Conservation (phyloP, 2,329 filamentous ascomycete genomes). For the Sporothrix variecibatus region DNA sequence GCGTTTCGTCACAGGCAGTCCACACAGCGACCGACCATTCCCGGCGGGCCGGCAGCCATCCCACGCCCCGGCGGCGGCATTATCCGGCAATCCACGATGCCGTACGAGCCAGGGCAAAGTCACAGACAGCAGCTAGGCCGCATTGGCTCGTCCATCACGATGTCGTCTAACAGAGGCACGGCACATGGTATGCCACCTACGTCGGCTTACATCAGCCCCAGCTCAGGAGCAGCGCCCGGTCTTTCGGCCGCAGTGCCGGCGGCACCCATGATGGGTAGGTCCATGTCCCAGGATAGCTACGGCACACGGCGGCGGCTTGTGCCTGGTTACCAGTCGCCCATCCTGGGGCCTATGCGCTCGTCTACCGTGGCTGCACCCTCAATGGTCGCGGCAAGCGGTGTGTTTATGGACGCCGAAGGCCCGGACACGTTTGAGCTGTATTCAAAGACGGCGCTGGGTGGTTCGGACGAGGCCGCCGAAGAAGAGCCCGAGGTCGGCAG, state of each 20-base stretch:
- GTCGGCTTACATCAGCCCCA: not conserved
- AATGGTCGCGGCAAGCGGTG: conserved; percentile 24
- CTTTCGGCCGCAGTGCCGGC: not conserved
- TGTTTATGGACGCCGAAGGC: conserved; percentile 28
- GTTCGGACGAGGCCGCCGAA: conserved; percentile 7
- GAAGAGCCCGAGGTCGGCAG: not conserved
- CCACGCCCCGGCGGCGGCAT: conserved; percentile 4
- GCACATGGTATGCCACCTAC: not conserved
- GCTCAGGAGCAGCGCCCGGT: not conserved
- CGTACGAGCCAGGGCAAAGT: not conserved
- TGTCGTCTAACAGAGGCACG: not conserved
- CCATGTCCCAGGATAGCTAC: conserved; percentile 30
- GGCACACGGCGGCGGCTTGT: not conserved
- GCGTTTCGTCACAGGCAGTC: not conserved
- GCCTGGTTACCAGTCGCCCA: not conserved
- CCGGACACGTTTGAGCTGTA: conserved; percentile 28
- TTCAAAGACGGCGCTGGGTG: conserved; percentile 19
- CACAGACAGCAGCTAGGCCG: not conserved
- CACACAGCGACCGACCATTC: not conserved
- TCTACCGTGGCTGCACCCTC: conserved; percentile 21
- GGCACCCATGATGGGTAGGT: conserved; percentile 23
- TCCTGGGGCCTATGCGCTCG: conserved; percentile 1
- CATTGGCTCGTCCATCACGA: not conserved
- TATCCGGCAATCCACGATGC: conserved; percentile 21
- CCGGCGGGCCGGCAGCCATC: not conserved